These are phyloP conservation scores for Conoideocrella luteorostrata DNA, from an alignment of 2,329 filamentous ascomycete species.

Conservation along the genomic window DNA sequence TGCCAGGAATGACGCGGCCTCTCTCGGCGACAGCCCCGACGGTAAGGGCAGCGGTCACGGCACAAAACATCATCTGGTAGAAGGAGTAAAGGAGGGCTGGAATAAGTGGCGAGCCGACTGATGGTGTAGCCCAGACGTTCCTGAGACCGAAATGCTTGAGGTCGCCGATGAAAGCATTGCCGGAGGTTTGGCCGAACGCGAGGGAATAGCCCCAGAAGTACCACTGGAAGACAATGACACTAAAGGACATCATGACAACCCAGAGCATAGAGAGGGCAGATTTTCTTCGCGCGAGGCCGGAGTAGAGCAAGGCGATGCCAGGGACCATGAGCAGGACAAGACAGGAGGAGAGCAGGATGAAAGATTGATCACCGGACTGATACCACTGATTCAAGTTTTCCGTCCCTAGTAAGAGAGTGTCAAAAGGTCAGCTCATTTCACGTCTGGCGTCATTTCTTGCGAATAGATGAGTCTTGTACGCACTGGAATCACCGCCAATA, in stretches of 20 bases:
- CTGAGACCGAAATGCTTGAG: conserved; percentile 82
- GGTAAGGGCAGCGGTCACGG: conserved; percentile 83
- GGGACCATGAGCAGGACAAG: conserved; percentile 97
- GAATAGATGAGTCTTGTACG: too few species aligned
- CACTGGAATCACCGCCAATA: conserved; percentile 73
- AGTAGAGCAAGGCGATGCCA: conserved; percentile 95
- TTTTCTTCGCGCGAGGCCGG: conserved; percentile 93
- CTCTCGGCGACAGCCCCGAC: conserved; percentile 91
- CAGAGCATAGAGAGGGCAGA: conserved; percentile 95
- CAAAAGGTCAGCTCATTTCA: neutral
- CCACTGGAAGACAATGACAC: conserved; percentile 94
- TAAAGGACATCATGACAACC: conserved; percentile 91
- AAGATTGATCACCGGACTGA: conserved; percentile 84
- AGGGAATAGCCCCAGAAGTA: conserved; percentile 99
- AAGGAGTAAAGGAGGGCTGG: conserved; percentile 89
- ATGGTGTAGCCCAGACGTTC: conserved; percentile 77
- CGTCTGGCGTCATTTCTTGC: neutral
- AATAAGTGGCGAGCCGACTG: conserved; percentile 79
- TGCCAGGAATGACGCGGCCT: conserved; percentile 82
- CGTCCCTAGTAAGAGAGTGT: conserved; percentile 44
- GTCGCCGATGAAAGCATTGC: conserved; percentile 88
- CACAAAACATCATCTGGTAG: conserved; percentile 99
- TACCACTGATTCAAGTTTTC: conserved; percentile 97
- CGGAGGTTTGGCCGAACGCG: conserved; percentile 76
- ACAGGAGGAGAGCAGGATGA: conserved; percentile 80